These are phyloP conservation scores for Hibiscus trionum DNA, from an alignment of 345 rosid genomes.

Conservation along the genomic window DNA sequence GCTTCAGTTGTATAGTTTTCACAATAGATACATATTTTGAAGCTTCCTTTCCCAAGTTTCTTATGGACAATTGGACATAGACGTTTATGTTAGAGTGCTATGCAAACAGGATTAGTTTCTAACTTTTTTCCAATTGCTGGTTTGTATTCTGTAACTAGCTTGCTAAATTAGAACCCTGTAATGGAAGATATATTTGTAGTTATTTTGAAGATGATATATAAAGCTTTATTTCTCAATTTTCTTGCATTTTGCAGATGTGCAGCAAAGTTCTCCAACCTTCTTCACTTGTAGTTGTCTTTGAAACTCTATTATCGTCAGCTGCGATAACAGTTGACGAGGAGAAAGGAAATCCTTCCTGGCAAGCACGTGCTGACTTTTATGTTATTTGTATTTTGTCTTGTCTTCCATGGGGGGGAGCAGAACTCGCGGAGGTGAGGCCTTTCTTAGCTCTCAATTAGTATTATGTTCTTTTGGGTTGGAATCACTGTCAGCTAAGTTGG, in stretches of 20 bases:
- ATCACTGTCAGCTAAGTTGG: constrained; percentile 8
- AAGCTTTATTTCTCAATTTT: not conserved
- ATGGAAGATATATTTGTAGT: not conserved
- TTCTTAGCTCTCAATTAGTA: not conserved
- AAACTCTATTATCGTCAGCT: constrained; percentile 85
- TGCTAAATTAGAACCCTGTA: not conserved
- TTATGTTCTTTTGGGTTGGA: constrained; percentile 9
- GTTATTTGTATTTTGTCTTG: constrained; percentile 84
- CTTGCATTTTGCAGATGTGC: constrained; percentile 54
- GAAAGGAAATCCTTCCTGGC: constrained; percentile 97
- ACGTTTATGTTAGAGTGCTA: not conserved
- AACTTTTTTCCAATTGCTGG: not conserved
- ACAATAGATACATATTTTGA: not conserved
- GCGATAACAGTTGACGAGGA: constrained; percentile 96
- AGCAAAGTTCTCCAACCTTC: constrained; percentile 91
- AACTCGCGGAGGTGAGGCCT: constrained; percentile 73
- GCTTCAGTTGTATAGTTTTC: not conserved
- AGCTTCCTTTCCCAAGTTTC: not conserved
- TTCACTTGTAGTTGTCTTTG: constrained; percentile 76
- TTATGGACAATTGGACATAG: not conserved
- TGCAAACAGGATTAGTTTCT: not conserved
- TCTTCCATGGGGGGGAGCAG: constrained; percentile 98
- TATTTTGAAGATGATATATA: not conserved
- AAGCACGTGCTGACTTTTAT: constrained; percentile 88
- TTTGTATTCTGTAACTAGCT: not conserved